Evolutionary conservation across 116 monocot genomes (phyloP), one percentile per base, ranked within the genome.

Genomic region (Papilionanthe hybrid): DNA sequence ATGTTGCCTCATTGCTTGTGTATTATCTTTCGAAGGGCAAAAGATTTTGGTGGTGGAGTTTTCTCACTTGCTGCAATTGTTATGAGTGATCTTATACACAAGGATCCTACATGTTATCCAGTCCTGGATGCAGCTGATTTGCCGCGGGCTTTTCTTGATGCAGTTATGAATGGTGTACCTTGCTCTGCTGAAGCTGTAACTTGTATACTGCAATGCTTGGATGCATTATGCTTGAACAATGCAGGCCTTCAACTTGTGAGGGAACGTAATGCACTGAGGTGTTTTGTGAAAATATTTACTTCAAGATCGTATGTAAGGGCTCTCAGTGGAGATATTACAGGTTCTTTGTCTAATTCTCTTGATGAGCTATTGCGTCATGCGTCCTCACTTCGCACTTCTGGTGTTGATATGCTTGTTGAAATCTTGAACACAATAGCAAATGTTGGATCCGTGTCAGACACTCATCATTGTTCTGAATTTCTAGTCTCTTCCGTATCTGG

Each of bases 101-200:
- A 92, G 82, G 94, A 94, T 86, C 94, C 94, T n/a, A 92, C 90
- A 42, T 94, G 92, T 84, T 94, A 83, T 76, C 79, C 94, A 72
- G 77, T 89, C 75, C 85, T 91, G 58, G 88, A 89, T 81, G 89
- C 89, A 53, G 91, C 89, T 76, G 88, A 80, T 81, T 79, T 93
- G 56, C 93, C 93, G 22, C 75, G 25, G 10, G 91, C 91, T 20
- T 93, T 91, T 87, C 80, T 93, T 78, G 89, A 93, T 83, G 86
- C 91, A 4, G 88, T 93, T 23, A 84, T 80, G 49, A 80, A 57
- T 78, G 89, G 89, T 69, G 85, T 91, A 53, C 84, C 89, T 63
- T 87, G 83, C 57, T 91, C 86, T 67, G 56, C 87, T 77, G 93
- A 93, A 85, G 93, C 91, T 75, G 77, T 91, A 19, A 77, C 77